These are phyloP conservation scores for Usnea hakonensis DNA, from an alignment of 495 filamentous ascomycete genomes.

Conservation along the genomic window DNA sequence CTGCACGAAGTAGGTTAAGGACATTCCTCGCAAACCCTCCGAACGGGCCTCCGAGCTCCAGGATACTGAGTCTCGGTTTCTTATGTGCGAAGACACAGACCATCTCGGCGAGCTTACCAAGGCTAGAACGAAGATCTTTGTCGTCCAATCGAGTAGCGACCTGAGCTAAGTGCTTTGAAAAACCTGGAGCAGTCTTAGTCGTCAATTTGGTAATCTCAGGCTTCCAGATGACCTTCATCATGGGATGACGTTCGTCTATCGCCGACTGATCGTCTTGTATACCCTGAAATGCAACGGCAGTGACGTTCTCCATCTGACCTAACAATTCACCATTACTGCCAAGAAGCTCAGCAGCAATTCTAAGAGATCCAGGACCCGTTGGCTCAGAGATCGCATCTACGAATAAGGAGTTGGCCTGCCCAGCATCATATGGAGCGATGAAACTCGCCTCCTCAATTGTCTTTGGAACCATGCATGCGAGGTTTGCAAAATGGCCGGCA, in stretches of 20 bases:
- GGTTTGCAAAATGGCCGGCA: slow-evolving; percentile 6
- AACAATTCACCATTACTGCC: slow-evolving; percentile 1
- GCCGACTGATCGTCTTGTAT: neutral
- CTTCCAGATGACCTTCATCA: slow-evolving; percentile 30
- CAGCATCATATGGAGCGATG: neutral
- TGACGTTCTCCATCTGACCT: neutral
- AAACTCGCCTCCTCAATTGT: slow-evolving; percentile 13
- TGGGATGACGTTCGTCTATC: slow-evolving; percentile 22
- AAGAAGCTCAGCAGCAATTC: slow-evolving; percentile 3
- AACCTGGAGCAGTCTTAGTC: neutral
- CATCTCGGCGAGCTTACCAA: neutral
- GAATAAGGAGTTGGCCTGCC: neutral
- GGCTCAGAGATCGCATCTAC: slow-evolving; percentile 1
- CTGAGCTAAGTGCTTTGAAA: neutral
- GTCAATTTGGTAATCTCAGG: slow-evolving; percentile 13
- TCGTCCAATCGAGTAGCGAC: slow-evolving; percentile 6
- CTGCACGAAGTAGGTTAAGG: slow-evolving; percentile 8
- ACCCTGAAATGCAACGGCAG: neutral
- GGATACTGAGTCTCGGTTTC: slow-evolving; percentile 23
- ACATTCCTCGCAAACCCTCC: neutral
- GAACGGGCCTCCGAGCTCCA: slow-evolving; percentile 11
- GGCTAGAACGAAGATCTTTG: neutral
- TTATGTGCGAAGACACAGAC: slow-evolving; percentile 26
- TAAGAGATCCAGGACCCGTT: neutral
- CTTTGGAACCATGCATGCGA: slow-evolving; percentile 11